These are phyloP conservation scores for Pistacia integerrima DNA, from an alignment of 345 rosid species.

Conservation along the genomic window DNA sequence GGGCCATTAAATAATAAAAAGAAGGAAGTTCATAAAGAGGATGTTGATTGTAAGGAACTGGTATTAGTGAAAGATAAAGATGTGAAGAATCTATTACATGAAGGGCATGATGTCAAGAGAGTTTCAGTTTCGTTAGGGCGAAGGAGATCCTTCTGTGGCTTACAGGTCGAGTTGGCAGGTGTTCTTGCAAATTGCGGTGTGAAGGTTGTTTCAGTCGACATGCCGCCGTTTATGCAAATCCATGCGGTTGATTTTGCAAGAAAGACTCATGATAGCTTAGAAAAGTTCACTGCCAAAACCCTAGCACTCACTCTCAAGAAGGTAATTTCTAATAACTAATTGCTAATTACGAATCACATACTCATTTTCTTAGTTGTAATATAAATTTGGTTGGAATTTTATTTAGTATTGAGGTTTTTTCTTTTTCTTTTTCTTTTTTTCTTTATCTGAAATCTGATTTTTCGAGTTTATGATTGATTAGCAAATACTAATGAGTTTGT, in stretches of 20 bases:
- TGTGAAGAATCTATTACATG: slow-evolving; percentile 25
- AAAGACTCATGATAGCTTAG: slow-evolving; percentile 64
- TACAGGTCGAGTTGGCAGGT: slow-evolving; percentile 52
- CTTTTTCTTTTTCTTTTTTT: neutral
- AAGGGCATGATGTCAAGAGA: slow-evolving; percentile 31
- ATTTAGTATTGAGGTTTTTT: neutral
- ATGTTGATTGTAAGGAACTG: slow-evolving; percentile 10
- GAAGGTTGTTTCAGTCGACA: slow-evolving; percentile 67
- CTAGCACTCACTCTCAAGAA: slow-evolving; percentile 70
- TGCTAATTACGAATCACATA: neutral
- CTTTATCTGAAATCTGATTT: neutral
- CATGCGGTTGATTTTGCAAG: slow-evolving; percentile 77
- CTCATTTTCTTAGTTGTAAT: neutral
- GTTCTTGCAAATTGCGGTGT: slow-evolving; percentile 63
- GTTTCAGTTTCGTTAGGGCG: slow-evolving; percentile 39
- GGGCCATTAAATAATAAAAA: slow-evolving; percentile 11
- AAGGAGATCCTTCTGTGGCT: slow-evolving; percentile 55
- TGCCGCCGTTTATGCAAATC: slow-evolving; percentile 85
- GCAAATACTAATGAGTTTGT: slow-evolving; percentile 6
- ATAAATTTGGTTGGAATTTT: neutral
- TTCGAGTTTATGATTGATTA: slow-evolving; percentile 11
- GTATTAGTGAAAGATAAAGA: slow-evolving; percentile 16
- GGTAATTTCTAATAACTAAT: slow-evolving; percentile 31
- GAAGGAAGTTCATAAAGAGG: slow-evolving; percentile 18
- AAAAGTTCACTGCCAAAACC: slow-evolving; percentile 66